phyloP scores from a whole-genome alignment of 2,329 filamentous ascomycete species.

The Beauveria bassiana region DNA sequence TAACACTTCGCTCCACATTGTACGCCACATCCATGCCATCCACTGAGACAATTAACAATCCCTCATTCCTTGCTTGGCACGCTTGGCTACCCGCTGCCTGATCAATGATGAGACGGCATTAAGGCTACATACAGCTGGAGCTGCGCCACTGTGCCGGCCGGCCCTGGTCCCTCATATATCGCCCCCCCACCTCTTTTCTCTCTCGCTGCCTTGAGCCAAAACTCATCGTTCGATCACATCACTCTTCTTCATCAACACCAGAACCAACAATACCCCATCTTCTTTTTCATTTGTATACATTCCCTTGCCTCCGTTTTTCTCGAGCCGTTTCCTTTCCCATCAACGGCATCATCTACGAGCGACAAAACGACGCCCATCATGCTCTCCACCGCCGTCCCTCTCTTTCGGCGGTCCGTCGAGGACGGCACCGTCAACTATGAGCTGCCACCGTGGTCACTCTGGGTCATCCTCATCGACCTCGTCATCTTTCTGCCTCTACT shows the following conservation, averaged over 20 bases:
- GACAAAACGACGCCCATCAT: neutral
- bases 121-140: neutral
- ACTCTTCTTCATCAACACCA: neutral
- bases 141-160: neutral
- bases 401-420: conserved; percentile 3
- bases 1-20: too few relatives aligned
- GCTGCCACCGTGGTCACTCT: conserved; percentile 27
- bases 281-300: neutral
- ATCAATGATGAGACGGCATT: too few relatives aligned
- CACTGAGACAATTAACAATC: neutral
- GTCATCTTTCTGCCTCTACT: conserved; percentile 35
- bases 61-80: too few relatives aligned
- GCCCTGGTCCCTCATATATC: neutral
- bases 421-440: conserved; percentile 13
- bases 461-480: conserved; percentile 26
- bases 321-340: neutral
- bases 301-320: too few relatives aligned
- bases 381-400: neutral
- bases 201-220: neutral
- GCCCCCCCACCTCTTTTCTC: neutral
- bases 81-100: too few relatives aligned
- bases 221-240: conserved; percentile 1
- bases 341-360: neutral
- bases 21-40: neutral
- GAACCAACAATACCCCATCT: neutral